Evolutionary conservation across 2,329 filamentous ascomycete species (phyloP).

Genomic region (Xylariaceae sp.): DNA sequence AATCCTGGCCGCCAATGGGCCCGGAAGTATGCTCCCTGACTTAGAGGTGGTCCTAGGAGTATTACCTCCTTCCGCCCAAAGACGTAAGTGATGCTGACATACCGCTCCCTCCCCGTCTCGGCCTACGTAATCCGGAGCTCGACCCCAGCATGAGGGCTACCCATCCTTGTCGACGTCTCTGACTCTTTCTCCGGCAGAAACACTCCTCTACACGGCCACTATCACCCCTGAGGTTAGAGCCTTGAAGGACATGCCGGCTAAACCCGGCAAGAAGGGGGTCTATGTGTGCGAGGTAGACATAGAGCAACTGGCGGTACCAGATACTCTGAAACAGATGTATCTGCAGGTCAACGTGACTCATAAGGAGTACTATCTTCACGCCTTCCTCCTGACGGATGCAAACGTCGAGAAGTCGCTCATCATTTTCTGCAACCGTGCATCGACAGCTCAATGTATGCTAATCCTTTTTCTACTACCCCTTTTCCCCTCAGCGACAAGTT

Average conservation of each 20-base stretch:
- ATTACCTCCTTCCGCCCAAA: constrained; percentile 67
- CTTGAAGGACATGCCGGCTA: constrained; percentile 69
- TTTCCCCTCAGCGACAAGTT: not conserved
- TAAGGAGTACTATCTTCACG: constrained; percentile 82
- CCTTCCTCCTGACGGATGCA: constrained; percentile 71
- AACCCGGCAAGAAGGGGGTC: constrained; percentile 65
- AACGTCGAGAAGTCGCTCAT: constrained; percentile 77
- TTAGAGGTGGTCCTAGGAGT: constrained; percentile 81
- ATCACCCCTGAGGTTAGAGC: constrained; percentile 88
- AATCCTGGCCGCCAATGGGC: constrained; percentile 65
- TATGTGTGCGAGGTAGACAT: constrained; percentile 88
- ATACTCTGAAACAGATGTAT: constrained; percentile 77
- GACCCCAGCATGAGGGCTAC: too few species aligned
- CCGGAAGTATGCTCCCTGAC: constrained; percentile 89
- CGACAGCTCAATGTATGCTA: constrained; percentile 63
- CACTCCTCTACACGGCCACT: constrained; percentile 91
- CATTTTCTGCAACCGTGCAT: constrained; percentile 89
- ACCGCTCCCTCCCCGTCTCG: not conserved
- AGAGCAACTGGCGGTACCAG: constrained; percentile 67
- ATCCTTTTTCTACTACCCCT: not conserved
- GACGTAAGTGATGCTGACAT: constrained; percentile 40
- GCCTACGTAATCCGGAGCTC: not conserved
- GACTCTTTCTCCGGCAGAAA: constrained; percentile 44
- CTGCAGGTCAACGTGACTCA: constrained; percentile 85
- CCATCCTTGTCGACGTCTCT: not conserved